These are phyloP conservation scores for Rubroboletus satanas DNA, from an alignment of 768 basidiomycete species.

Conservation along the genomic window DNA sequence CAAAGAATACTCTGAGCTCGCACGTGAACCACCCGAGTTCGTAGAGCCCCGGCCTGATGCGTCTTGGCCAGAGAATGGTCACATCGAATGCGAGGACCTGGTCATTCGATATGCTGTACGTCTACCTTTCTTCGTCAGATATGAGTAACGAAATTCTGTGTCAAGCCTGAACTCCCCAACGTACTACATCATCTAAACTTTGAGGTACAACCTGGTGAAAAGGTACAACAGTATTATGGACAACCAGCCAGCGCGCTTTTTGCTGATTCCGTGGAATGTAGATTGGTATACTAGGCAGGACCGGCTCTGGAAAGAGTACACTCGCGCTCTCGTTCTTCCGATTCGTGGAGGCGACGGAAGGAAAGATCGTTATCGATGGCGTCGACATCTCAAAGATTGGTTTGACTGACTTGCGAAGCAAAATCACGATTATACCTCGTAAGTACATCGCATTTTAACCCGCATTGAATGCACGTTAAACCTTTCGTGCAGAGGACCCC, in stretches of 20 bases:
- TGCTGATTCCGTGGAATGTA: slow-evolving; percentile 22
- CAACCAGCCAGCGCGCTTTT: neutral
- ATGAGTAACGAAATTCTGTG: neutral
- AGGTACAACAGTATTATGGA: slow-evolving; percentile 39
- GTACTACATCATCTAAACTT: slow-evolving; percentile 81
- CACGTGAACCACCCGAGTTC: slow-evolving; percentile 77
- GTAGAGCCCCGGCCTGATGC: slow-evolving; percentile 78
- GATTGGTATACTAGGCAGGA: slow-evolving; percentile 70
- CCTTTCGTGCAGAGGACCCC: slow-evolving; percentile 65
- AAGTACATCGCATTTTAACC: slow-evolving; percentile 22
- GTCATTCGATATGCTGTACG: slow-evolving; percentile 75
- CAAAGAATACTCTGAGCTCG: slow-evolving; percentile 84
- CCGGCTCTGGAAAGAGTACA: slow-evolving; percentile 75
- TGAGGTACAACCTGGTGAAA: slow-evolving; percentile 68
- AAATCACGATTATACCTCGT: slow-evolving; percentile 76
- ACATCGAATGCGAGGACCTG: slow-evolving; percentile 68
- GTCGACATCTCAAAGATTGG: slow-evolving; percentile 77
- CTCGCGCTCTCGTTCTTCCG: slow-evolving; percentile 84
- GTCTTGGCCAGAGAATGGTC: slow-evolving; percentile 73
- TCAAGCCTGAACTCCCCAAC: slow-evolving; percentile 78
- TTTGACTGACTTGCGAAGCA: slow-evolving; percentile 74
- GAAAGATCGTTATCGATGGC: slow-evolving; percentile 72
- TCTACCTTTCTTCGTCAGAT: slow-evolving; percentile 3
- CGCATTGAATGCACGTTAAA: neutral
- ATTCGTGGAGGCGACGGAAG: slow-evolving; percentile 82